Conservation (phyloP, 2,329 filamentous ascomycete genomes). For the Pseudonectria buxi region DNA sequence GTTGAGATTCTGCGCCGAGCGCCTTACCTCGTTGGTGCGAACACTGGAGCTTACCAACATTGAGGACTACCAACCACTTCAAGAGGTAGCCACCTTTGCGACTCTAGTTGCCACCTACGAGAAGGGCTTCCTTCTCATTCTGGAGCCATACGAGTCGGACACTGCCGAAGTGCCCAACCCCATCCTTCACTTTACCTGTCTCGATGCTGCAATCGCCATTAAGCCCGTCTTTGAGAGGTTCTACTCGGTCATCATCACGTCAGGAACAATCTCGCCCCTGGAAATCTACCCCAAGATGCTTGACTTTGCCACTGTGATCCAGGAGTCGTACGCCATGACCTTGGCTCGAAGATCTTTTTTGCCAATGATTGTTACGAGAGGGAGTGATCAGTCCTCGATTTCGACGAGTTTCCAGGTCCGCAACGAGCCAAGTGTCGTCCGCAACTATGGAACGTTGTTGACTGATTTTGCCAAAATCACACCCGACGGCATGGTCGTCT, state of each 20-base stretch:
- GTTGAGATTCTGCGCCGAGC: conserved; percentile 86
- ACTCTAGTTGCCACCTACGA: conserved; percentile 96
- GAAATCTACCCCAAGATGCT: conserved; percentile 99
- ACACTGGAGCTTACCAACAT: conserved; percentile 96
- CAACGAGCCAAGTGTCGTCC: conserved; percentile 92
- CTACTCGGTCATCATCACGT: conserved; percentile 96
- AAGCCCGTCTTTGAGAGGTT: conserved; percentile 97
- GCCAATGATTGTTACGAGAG: conserved; percentile 94
- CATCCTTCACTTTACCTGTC: conserved; percentile 91
- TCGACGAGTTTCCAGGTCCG: conserved; percentile 92
- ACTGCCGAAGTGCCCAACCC: conserved; percentile 94
- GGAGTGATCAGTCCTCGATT: conserved; percentile 87
- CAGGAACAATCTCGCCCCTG: conserved; percentile 89
- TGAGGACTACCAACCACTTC: conserved; percentile 92
- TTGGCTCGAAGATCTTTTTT: conserved; percentile 90
- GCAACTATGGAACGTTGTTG: conserved; percentile 89
- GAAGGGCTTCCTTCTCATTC: conserved; percentile 87
- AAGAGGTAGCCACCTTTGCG: conserved; percentile 96
- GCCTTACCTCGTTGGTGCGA: conserved; percentile 86
- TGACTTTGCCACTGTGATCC: conserved; percentile 82
- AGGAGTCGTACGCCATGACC: conserved; percentile 97
- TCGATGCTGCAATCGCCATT: conserved; percentile 96
- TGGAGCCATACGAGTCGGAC: conserved; percentile 96
- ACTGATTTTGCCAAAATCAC: conserved; percentile 96
- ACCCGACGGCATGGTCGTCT: conserved; percentile 96